Conservation (phyloP, 805 yeast genomes). For the Debaryomyces hansenii region DNA sequence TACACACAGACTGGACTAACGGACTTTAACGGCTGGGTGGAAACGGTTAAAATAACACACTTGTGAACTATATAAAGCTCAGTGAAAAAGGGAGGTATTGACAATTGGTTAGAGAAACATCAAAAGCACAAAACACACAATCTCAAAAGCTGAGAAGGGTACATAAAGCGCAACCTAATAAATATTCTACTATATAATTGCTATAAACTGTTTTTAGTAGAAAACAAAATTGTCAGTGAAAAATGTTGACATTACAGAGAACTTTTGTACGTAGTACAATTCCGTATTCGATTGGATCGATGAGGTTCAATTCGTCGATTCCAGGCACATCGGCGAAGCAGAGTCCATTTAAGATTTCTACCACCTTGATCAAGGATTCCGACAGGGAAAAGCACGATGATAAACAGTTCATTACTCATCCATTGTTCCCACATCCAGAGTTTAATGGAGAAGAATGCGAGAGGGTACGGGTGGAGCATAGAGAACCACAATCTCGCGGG, state of each 20-base stretch:
- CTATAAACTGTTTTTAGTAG: too few relatives aligned
- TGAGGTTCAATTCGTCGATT: constrained; percentile 3
- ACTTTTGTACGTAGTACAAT: background rate
- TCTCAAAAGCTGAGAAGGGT: too few relatives aligned
- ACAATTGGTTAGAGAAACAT: too few relatives aligned
- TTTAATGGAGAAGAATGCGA: constrained; percentile 32
- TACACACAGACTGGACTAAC: too few relatives aligned
- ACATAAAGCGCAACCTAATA: too few relatives aligned
- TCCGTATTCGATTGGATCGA: background rate
- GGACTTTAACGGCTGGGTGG: too few relatives aligned
- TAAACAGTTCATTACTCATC: constrained; percentile 37
- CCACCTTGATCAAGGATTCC: constrained; percentile 21
- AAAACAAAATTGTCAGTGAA: background rate
- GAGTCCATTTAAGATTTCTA: constrained; percentile 21
- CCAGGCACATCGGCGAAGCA: background rate
- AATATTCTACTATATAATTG: too few relatives aligned
- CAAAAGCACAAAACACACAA: too few relatives aligned
- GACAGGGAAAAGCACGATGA: constrained; percentile 30
- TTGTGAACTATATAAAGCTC: too few relatives aligned
- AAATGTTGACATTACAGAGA: background rate
- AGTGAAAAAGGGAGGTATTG: too few relatives aligned
- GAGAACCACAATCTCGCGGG: constrained; percentile 45
- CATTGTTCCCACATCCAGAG: constrained; percentile 37
- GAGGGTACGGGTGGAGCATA: constrained; percentile 49
- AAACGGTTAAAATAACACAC: too few relatives aligned